phyloP scores from a whole-genome alignment of 1,139 yeast genomes.

The Casaregolazyma suthepensis region DNA sequence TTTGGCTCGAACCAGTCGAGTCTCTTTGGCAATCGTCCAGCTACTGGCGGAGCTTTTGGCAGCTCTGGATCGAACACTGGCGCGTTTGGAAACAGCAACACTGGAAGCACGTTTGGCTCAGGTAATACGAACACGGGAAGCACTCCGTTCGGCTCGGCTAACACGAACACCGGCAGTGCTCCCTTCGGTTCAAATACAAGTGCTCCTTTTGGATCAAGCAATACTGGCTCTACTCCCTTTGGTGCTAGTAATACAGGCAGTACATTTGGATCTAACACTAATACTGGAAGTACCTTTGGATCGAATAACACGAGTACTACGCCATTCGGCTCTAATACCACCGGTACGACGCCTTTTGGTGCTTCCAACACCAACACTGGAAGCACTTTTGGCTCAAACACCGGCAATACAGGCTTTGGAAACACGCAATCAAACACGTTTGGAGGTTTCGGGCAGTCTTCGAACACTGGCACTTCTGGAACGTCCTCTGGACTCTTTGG shows the following conservation, averaged over 20 bases:
- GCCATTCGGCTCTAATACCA: neutral
- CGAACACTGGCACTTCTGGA: constrained; percentile 15
- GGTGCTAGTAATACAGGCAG: constrained; percentile 22
- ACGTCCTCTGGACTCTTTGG: constrained; percentile 16
- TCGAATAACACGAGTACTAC: neutral
- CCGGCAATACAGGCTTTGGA: constrained; percentile 1
- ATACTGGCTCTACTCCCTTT: constrained; percentile 28
- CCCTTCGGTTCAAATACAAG: constrained; percentile 19
- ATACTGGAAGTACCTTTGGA: neutral
- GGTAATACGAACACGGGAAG: constrained; percentile 15
- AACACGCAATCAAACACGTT: neutral
- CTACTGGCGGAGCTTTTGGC: constrained; percentile 5
- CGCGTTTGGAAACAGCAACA: neutral
- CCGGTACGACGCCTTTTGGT: neutral
- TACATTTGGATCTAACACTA: neutral
- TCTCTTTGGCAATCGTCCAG: neutral
- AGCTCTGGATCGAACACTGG: neutral
- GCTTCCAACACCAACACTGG: neutral
- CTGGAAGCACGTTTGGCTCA: neutral
- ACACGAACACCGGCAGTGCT: constrained; percentile 10
- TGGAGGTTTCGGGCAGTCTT: constrained; percentile 9
- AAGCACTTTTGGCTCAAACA: constrained; percentile 1
- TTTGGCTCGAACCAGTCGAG: constrained; percentile 10
- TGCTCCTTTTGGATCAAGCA: constrained; percentile 20
- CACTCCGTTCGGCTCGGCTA: constrained; percentile 11